Percentiles rank a stretch among this genome's conserved stretches.
Conservation (phyloP, 805 yeast genomes). For the Suhomyces prunicola region DNA sequence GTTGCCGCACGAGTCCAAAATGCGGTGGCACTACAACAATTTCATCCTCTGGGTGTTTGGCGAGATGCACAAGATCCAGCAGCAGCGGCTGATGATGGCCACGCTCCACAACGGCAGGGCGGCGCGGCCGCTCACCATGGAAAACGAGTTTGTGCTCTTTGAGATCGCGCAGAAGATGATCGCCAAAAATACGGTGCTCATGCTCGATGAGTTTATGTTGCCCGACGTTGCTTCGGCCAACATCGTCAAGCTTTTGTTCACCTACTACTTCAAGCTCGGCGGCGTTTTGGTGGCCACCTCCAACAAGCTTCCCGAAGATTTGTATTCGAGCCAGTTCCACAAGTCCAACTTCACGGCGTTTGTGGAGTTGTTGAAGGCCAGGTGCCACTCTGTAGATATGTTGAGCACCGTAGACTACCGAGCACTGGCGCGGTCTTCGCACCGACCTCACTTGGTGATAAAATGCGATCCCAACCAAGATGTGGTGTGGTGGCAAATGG, state of each 20-base stretch:
- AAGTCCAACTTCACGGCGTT: constrained; percentile 56
- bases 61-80: constrained; percentile 56
- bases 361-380: constrained; percentile 50
- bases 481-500: constrained; percentile 32
- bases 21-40: constrained; percentile 69
- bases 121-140: constrained; percentile 31
- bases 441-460: constrained; percentile 31
- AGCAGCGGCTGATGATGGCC: constrained; percentile 38
- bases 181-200: constrained; percentile 51
- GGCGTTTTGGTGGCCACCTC: constrained; percentile 76
- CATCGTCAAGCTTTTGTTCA: constrained; percentile 60
- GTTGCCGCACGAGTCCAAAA: constrained; percentile 59
- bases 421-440: constrained; percentile 18
- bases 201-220: constrained; percentile 72
- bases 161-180: constrained; percentile 68
- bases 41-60: constrained; percentile 67
- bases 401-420: constrained; percentile 57
- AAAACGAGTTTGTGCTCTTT: constrained; percentile 61
- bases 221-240: constrained; percentile 77
- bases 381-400: constrained; percentile 66
- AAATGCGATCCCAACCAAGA: constrained; percentile 21
- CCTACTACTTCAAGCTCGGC: constrained; percentile 68
- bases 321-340: constrained; percentile 64
- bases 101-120: constrained; percentile 15
- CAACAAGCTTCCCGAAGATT: constrained; percentile 67